Percentiles rank a stretch among this genome's conserved stretches.
phyloP scores from a whole-genome alignment of 73 alveolate genomes.

The Tetrahymena malaccensis region DNA sequence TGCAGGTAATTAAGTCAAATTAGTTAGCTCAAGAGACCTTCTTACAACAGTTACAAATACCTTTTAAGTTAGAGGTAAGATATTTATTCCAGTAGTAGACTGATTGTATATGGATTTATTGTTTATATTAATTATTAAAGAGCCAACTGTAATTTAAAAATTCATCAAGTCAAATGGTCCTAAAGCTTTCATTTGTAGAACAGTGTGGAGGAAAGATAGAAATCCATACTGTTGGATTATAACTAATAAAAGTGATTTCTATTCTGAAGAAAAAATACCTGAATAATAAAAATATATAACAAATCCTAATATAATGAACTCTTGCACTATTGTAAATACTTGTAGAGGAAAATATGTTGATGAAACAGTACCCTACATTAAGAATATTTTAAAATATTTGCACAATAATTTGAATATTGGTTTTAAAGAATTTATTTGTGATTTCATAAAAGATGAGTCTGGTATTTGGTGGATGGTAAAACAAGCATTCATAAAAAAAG shows the following conservation, averaged over 20 bases:
- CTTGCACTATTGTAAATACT: conserved; percentile 80
- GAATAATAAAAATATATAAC: conserved; percentile 77
- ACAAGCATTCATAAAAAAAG: not conserved
- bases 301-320: conserved; percentile 55
- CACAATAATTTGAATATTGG: conserved; percentile 68
- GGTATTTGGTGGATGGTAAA: conserved; percentile 68
- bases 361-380: conserved; percentile 74
- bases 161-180: conserved; percentile 94
- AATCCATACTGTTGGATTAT: conserved; percentile 72
- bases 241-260: conserved; percentile 65
- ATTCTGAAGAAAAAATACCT: conserved; percentile 44
- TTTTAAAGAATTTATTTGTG: conserved; percentile 18
- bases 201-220: conserved; percentile 76
- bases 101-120: not conserved
- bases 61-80: not conserved
- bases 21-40: conserved; percentile 36
- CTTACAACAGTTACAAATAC: not conserved
- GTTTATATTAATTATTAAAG: not conserved
- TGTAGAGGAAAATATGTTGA: conserved; percentile 86
- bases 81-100: not conserved
- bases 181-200: conserved; percentile 81
- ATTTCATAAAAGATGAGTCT: conserved; percentile 51
- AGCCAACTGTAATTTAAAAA: conserved; percentile 68
- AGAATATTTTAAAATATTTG: conserved; percentile 73
- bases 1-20: conserved; percentile 22